Evolutionary conservation across 768 basidiomycete genomes (phyloP).

Genomic region (Kwoniella pini): DNA sequence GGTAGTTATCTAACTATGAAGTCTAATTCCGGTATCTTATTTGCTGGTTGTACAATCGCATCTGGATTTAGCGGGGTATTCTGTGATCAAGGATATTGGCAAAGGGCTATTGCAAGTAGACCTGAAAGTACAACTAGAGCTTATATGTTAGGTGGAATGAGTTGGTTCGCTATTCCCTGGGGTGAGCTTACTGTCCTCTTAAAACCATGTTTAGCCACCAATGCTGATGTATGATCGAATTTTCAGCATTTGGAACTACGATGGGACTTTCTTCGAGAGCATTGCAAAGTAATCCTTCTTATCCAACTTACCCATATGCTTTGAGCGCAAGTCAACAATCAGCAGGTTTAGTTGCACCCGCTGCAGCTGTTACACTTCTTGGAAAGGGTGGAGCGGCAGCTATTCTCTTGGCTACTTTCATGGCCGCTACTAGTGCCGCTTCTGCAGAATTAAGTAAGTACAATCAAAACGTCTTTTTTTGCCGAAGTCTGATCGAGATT

Average conservation of each 20-base stretch:
- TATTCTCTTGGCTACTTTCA: conserved; percentile 58
- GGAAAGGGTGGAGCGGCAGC: conserved; percentile 59
- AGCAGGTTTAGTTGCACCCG: conserved; percentile 59
- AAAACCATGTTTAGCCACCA: not conserved
- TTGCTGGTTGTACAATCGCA: conserved; percentile 51
- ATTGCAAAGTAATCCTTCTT: conserved; percentile 57
- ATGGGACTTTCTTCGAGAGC: conserved; percentile 57
- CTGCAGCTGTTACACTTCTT: conserved; percentile 59
- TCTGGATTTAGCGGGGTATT: conserved; percentile 28
- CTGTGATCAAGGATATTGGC: conserved; percentile 59
- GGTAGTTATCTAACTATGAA: conserved; percentile 66
- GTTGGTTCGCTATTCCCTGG: conserved; percentile 64
- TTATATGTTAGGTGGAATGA: conserved; percentile 63
- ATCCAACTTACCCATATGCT: conserved; percentile 62
- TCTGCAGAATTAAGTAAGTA: conserved; percentile 57
- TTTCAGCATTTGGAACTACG: conserved; percentile 57
- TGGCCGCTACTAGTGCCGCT: conserved; percentile 59
- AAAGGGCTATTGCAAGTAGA: conserved; percentile 58
- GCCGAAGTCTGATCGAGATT: not conserved
- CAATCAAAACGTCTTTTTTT: no score
- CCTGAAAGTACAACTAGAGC: conserved; percentile 54
- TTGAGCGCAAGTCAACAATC: conserved; percentile 54
- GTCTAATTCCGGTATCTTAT: conserved; percentile 56
- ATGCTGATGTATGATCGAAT: not conserved
- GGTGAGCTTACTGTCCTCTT: no score